Conservation (phyloP, 257 asterid species). For the Leonotis leonurus region DNA sequence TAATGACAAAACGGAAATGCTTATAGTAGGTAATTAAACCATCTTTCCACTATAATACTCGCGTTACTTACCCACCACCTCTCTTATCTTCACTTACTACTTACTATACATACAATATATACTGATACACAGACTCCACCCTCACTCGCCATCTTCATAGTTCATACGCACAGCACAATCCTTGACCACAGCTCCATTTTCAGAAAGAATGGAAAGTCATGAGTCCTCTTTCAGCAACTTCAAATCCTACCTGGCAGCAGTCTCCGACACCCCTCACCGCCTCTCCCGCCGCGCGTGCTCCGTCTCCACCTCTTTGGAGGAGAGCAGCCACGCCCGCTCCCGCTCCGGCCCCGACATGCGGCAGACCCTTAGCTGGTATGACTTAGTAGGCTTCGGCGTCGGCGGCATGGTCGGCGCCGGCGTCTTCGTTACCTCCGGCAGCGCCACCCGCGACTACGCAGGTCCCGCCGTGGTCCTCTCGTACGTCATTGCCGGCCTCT, state of each 20-base stretch:
- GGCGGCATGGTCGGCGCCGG: slow-evolving; percentile 99
- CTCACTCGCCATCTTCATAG: slow-evolving; percentile 16
- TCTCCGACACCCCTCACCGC: slow-evolving; percentile 71
- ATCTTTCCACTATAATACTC: not conserved
- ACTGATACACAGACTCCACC: not conserved
- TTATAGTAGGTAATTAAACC: too few relatives aligned
- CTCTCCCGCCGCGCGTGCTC: slow-evolving; percentile 64
- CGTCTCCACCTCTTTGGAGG: slow-evolving; percentile 56
- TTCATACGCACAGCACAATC: not conserved
- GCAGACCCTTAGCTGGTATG: slow-evolving; percentile 70
- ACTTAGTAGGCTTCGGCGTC: slow-evolving; percentile 70
- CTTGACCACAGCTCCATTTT: not conserved
- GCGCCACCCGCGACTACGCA: slow-evolving; percentile 41
- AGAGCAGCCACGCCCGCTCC: slow-evolving; percentile 38
- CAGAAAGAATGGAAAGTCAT: slow-evolving; percentile 18
- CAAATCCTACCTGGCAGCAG: slow-evolving; percentile 57
- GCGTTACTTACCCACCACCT: not conserved
- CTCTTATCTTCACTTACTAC: not conserved
- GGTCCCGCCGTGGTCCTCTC: slow-evolving; percentile 82
- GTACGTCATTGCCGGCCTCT: slow-evolving; percentile 88
- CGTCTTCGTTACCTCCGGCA: slow-evolving; percentile 76
- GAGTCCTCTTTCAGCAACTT: slow-evolving; percentile 62
- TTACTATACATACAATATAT: not conserved
- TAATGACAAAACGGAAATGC: too few relatives aligned
- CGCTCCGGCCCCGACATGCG: slow-evolving; percentile 64